Percentiles rank a stretch among this genome's conserved stretches.
Evolutionary conservation across 176 grass and related monocot species (phyloP).

Genomic region (Oryza rufipogon): DNA sequence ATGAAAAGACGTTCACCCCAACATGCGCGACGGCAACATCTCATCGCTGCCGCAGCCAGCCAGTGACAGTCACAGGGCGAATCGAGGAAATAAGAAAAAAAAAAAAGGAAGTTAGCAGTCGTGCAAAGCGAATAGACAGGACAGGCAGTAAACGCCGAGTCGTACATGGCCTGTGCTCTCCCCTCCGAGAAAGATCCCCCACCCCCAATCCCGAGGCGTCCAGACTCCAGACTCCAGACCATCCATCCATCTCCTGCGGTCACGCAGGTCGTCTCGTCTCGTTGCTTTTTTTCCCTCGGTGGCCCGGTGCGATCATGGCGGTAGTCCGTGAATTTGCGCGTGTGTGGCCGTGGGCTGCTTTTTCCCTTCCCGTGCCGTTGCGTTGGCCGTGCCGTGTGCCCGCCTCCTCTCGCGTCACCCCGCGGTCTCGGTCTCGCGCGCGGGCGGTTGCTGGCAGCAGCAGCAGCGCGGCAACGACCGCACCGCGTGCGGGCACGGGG

Average conservation of each 20-base stretch:
- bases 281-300: background rate
- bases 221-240: no score
- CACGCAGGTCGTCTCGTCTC: background rate
- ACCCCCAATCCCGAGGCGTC: conserved; percentile 36
- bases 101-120: background rate
- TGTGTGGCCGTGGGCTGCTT: background rate
- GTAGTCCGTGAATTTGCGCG: conserved; percentile 34
- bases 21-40: background rate
- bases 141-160: conserved; percentile 36
- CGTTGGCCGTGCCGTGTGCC: background rate
- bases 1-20: conserved; percentile 33
- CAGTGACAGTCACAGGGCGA: background rate
- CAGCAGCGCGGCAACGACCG: background rate
- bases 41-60: background rate
- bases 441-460: background rate
- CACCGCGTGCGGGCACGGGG: background rate
- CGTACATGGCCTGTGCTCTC: background rate
- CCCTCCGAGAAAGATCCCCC: conserved; percentile 19
- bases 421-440: background rate
- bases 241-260: background rate
- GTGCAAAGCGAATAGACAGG: conserved; percentile 24
- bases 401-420: no score
- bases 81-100: background rate
- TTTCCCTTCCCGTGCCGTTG: background rate
- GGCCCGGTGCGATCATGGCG: background rate